Evolutionary conservation across 1,284 basidiomycete species (phyloP), one percentile per base, ranked within the genome.

Genomic region (Boletus coffeatus): DNA sequence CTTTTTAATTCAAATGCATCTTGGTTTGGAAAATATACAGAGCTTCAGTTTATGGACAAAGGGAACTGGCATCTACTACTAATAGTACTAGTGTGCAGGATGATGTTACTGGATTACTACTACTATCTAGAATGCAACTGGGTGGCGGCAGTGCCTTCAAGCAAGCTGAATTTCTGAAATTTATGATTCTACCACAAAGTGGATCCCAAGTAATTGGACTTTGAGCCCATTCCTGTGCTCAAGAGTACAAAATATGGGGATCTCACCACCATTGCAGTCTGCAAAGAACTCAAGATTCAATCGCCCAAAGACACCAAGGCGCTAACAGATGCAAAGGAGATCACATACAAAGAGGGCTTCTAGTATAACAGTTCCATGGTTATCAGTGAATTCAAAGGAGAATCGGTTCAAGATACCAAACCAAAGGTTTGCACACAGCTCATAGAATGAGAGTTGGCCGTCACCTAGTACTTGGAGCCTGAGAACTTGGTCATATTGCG

Each of bases 311-410:
- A 99, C 75, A 83, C 83, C 59, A 94, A 94, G 77, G 92, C 92
- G 76, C 86, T 99, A 39, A 89, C 90, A 6, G 96, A 98, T 75
- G 97, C 97, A 60, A 99, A 99, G 79, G 97, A 98, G 72, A 84
- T 97, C 64, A 92, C 94, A 13, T 99, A 99, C 82, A 98, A 98
- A 81, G 96, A 98, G 76, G 97, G 97, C 58, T 98, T 98, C 82
- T 29, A 29, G 25, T 98, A 97, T 78, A 86, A 83, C 72, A 96
- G 96, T 48, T 90, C 83, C 29, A 98, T 98, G 96, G 70, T 88
- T 63, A 83, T 93, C 37, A 96, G 96, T 59, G 87, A 93, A 67
- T 97, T 88, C 81, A 92, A 92, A 77, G 96, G 96, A 34, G 75
- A 88, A 77, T 76, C 87, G 4, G 96, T 98, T 10, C 89, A 93